Conservation (phyloP, 2,329 filamentous ascomycete genomes). For the Fusarium odoratissimum region DNA sequence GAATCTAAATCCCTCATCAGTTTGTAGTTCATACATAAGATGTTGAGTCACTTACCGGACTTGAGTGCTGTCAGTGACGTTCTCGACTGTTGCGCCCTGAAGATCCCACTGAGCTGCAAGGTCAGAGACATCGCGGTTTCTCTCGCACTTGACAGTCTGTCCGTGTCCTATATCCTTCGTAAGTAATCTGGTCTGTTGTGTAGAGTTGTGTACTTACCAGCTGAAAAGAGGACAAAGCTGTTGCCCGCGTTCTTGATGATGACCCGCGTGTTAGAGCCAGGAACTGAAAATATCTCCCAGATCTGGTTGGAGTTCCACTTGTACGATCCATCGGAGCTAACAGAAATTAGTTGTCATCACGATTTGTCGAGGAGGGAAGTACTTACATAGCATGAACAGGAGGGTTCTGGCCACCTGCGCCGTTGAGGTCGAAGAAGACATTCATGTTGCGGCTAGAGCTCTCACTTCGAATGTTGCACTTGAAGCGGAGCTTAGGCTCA, state of each 20-base stretch:
- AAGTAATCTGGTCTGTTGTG: neutral
- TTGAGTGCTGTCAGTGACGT: neutral
- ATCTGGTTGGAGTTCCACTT: neutral
- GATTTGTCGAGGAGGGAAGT: no score
- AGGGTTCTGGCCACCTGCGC: neutral
- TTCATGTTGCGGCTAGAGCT: neutral
- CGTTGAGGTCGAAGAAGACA: neutral
- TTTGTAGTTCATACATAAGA: fast-evolving
- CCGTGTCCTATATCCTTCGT: neutral
- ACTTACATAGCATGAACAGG: neutral
- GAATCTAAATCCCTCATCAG: neutral
- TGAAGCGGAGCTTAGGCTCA: neutral
- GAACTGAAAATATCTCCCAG: neutral
- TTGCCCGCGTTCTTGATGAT: neutral
- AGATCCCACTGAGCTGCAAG: neutral
- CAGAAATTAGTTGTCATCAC: neutral
- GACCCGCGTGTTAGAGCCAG: neutral
- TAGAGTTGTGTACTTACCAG: neutral
- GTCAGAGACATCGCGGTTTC: neutral
- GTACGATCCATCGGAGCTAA: neutral
- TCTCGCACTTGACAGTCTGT: neutral
- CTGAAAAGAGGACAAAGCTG: neutral
- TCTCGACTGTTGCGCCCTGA: neutral
- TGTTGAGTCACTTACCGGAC: neutral
- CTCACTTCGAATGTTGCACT: neutral